Evolutionary conservation across 345 rosid species (phyloP), one percentile per base, ranked within the genome.

Genomic region (Kandelia obovata): DNA sequence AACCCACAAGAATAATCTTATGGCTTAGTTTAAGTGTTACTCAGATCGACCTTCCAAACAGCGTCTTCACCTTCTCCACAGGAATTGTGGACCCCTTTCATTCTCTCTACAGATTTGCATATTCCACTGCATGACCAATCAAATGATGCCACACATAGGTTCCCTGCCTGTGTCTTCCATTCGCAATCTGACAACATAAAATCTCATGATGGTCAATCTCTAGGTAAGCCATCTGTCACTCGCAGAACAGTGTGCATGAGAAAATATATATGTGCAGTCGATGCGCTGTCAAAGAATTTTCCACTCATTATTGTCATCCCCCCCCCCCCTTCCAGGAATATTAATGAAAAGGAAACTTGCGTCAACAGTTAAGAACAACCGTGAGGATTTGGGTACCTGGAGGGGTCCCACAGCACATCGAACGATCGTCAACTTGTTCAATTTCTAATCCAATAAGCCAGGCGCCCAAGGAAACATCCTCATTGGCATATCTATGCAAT

Each of bases 81-180:
- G 21, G 88, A 71, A 37, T 62, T 51, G 65, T 93, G 98, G 31
- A 93, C 87, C 21, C 67, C 65, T 55, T 72, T 69, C 91, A 93
- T 91, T 61, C 94, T 75, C 53, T 89, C 90, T 25, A 82, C 94
- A 0, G 98, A 93, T 66, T 84, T 89, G 82, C 97, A 90, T 39
- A 90, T 79, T 9, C 98, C 98, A 31, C 98, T 93, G 80, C 98
- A 93, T 0, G 85, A 76, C 91, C 94, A 91, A 72, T 93, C 98
- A 39, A 88, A 93, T 7, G 98, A 89, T 9, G 97, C 98, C 61
- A 86, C 89, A 52, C 98, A 93, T 8, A 79, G 75, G 31, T 88
- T 85, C 31, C 97, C 98, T 0, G 85, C 89, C 68, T 81, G 80
- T 9, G 92, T 88, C 71, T 91, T 93, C 89, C 87, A 80, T 49